phyloP scores from a whole-genome alignment of 768 basidiomycete genomes.

The Tylopilus felleus region DNA sequence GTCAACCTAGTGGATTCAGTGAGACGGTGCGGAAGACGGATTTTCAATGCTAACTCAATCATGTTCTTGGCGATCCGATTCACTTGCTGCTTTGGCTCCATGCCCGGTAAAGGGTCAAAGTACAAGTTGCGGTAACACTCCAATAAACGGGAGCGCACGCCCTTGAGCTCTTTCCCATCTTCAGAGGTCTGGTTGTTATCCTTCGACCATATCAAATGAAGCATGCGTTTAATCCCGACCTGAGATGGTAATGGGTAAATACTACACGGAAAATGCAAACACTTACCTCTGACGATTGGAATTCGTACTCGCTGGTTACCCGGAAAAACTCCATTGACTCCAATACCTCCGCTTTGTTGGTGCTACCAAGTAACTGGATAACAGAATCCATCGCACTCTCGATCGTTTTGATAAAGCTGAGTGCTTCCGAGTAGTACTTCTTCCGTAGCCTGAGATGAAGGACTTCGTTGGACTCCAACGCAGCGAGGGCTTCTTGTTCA shows the following conservation, averaged over 20 bases:
- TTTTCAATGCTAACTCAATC: slow-evolving; percentile 67
- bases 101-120: slow-evolving; percentile 75
- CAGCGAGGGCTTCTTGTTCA: slow-evolving; percentile 69
- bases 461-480: slow-evolving; percentile 63
- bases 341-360: slow-evolving; percentile 76
- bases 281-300: slow-evolving; percentile 73
- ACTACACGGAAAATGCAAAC: background rate
- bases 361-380: slow-evolving; percentile 79
- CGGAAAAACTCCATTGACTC: slow-evolving; percentile 91
- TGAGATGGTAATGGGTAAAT: slow-evolving; percentile 29
- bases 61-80: slow-evolving; percentile 94
- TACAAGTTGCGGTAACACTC: slow-evolving; percentile 88
- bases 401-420: slow-evolving; percentile 73
- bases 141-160: slow-evolving; percentile 79
- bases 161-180: slow-evolving; percentile 77
- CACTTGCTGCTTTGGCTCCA: slow-evolving; percentile 81
- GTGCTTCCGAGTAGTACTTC: slow-evolving; percentile 83
- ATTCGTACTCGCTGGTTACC: slow-evolving; percentile 74
- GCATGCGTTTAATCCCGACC: slow-evolving; percentile 91
- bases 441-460: slow-evolving; percentile 69
- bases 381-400: slow-evolving; percentile 70
- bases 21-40: background rate
- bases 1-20: slow-evolving; percentile 58
- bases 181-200: slow-evolving; percentile 83
- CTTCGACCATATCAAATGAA: slow-evolving; percentile 96